Percentiles rank a stretch among this genome's conserved stretches.
phyloP scores from a whole-genome alignment of 768 basidiomycete genomes.

The Tremella yokohamensis region DNA sequence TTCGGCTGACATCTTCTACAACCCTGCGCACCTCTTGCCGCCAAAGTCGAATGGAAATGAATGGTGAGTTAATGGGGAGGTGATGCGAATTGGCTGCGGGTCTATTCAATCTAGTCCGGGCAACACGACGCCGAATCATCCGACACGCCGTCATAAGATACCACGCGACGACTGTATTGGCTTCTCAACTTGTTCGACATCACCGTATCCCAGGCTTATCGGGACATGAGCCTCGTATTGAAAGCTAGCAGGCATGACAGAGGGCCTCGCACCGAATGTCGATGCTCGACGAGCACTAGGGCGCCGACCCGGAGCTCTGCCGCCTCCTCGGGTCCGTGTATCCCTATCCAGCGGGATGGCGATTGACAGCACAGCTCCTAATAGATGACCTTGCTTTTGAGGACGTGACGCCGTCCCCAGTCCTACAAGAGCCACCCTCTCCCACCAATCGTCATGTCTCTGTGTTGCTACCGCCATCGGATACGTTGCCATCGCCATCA shows the following conservation, averaged over 20 bases:
- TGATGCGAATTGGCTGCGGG: too few species aligned
- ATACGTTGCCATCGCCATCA: conserved; percentile 14
- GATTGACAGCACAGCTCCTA: conserved; percentile 8
- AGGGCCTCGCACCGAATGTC: too few species aligned
- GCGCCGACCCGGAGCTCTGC: conserved; percentile 12
- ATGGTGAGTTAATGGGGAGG: too few species aligned
- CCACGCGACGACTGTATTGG: too few species aligned
- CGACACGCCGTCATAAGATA: too few species aligned
- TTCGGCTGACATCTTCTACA: neutral
- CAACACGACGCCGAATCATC: too few species aligned
- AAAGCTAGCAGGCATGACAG: too few species aligned
- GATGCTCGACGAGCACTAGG: conserved; percentile 20
- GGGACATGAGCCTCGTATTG: neutral
- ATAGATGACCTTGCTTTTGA: conserved; percentile 8
- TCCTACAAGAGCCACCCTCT: conserved; percentile 7
- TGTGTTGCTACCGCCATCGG: conserved; percentile 15
- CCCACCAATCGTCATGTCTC: conserved; percentile 17
- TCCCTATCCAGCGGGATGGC: neutral
- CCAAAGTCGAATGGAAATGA: too few species aligned
- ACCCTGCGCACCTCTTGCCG: too few species aligned
- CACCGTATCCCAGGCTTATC: neutral
- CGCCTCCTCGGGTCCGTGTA: conserved; percentile 5
- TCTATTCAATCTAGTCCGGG: too few species aligned
- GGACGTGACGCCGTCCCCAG: conserved; percentile 8
- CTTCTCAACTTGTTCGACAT: too few species aligned